phyloP scores from a whole-genome alignment of 257 asterid species.

The Solanum clarkiae region DNA sequence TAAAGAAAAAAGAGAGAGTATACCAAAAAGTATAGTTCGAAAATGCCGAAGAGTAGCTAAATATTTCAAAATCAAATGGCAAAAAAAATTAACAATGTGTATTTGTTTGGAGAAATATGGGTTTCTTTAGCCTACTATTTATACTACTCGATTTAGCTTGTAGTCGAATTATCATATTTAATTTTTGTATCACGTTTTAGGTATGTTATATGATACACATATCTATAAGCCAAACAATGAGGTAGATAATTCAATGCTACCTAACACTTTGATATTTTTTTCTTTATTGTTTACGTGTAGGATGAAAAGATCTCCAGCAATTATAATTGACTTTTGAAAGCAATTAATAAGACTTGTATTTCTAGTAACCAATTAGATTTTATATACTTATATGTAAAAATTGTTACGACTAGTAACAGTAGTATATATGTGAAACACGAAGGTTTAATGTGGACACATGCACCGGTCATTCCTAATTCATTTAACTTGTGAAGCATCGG shows the following conservation, averaged over 20 bases:
- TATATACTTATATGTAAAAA: not conserved
- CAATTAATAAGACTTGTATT: not conserved
- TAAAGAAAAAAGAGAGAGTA: not conserved
- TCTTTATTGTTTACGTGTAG: not conserved
- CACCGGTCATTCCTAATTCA: not conserved
- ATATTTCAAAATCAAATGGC: conserved; percentile 31
- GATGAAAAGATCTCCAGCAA: not conserved
- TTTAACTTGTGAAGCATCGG: not conserved
- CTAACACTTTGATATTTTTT: not conserved
- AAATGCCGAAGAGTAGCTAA: conserved; percentile 21
- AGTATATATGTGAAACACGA: not conserved
- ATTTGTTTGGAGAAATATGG: conserved; percentile 10
- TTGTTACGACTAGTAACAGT: too few species aligned
- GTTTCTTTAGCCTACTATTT: conserved; percentile 35
- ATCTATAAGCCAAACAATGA: not conserved
- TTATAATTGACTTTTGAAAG: not conserved
- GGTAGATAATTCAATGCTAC: conserved; percentile 31
- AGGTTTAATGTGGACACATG: not conserved
- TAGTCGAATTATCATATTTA: not conserved
- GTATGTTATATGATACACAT: not conserved
- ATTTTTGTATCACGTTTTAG: not conserved
- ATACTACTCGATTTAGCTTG: conserved; percentile 30
- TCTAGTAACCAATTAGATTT: not conserved
- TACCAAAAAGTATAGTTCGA: not conserved
- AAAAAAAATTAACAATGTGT: conserved; percentile 7